Evolutionary conservation across 208 protist genomes (phyloP), one percentile per base, ranked within the genome.

Genomic region (Trypanosoma lewisi): DNA sequence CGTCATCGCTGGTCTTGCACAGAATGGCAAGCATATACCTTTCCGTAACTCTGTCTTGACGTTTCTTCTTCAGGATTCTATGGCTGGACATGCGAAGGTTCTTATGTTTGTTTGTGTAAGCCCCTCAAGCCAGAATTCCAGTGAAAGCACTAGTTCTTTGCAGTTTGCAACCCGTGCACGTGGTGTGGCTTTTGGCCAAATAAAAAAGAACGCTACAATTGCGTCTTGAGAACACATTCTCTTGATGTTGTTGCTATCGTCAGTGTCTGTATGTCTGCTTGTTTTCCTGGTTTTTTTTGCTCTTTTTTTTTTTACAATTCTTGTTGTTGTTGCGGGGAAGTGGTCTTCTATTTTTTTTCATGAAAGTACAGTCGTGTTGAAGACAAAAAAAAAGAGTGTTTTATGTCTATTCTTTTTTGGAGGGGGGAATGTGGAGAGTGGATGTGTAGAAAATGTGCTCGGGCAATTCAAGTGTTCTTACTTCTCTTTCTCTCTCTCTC

Each of bases 91-190:
- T 67, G 90, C 95, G 4, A 98, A 98, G 72, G 94, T 97, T 52
- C 83, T 98, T 37, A 96, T 98, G 93, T 98, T 98, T 66, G 91
- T 91, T 25, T 97, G 95, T 63, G 89, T 97, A 33, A 96, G 87
- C 37, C 96, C 96, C 14, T 90, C 94, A 5, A 92, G 88, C 70
- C 96, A 97, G 85, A 98, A 98, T 74, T 65, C 71, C 37, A 91
- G 80, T 63, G 94, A 98, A 73, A 89, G 89, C 4, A 56, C 69
- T 44, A 94, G 87, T 64, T 96, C 94, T 4, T 79, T 97, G 28
- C 74, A 89, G 58, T 98, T 97, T 60, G 94, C 94, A 8, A 85
- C 85, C 2, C 90, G 92, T 51, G 94, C 88, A 33, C 91, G 91
- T 50, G 88, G 88, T 45, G 83, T 94, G 9, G 77, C 77, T 0